Evolutionary conservation across 768 basidiomycete genomes (phyloP).

Genomic region (Nevesoporus exiguus): DNA sequence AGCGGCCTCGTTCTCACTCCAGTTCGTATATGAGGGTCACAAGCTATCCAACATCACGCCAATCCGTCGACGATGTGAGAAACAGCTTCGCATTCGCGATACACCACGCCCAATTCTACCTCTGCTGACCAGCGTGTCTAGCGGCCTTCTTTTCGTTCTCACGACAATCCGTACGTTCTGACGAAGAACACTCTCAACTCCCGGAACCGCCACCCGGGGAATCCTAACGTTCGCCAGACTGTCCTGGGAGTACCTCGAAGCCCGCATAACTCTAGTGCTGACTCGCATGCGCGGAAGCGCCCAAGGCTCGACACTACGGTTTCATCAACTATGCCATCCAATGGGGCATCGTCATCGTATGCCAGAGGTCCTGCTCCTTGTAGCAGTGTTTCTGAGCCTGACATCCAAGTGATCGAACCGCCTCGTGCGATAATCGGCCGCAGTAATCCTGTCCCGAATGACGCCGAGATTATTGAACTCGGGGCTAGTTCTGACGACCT

Average conservation of each 20-base stretch:
- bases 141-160: neutral
- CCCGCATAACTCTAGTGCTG: neutral
- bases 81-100: neutral
- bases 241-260: conserved; percentile 11
- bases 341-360: conserved; percentile 4
- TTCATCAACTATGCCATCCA: neutral
- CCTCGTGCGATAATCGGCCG: neutral
- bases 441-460: conserved; percentile 2
- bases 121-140: conserved; percentile 4
- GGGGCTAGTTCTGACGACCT: conserved; percentile 20
- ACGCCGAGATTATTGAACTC: conserved; percentile 23
- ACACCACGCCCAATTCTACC: conserved; percentile 1
- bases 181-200: neutral
- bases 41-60: conserved; percentile 11
- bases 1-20: neutral
- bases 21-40: conserved; percentile 4
- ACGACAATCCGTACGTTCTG: conserved; percentile 16
- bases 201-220: conserved; percentile 7
- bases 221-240: conserved; percentile 24
- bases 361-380: neutral
- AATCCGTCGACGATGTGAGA: conserved; percentile 17
- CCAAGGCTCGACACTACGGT: conserved; percentile 13
- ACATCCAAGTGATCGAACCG: conserved; percentile 20
- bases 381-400: conserved; percentile 14
- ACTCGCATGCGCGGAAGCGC: conserved; percentile 22